Conservation (phyloP, 352 stramenopile genomes). For the Elongisporangium prolatum region DNA sequence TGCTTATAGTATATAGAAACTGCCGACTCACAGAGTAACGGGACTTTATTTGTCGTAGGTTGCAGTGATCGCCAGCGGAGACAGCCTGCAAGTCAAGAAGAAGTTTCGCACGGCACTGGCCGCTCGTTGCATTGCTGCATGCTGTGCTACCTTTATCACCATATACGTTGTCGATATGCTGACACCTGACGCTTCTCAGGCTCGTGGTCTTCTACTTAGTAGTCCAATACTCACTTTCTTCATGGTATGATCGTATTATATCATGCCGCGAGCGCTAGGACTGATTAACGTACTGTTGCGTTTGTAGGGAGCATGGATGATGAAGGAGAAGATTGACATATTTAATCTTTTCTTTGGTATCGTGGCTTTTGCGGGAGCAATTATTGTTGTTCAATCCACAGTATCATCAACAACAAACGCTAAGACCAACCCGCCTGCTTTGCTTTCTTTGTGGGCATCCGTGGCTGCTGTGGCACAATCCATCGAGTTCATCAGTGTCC, state of each 20-base stretch:
- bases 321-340: constrained; percentile 35
- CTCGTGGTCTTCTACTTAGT: constrained; percentile 47
- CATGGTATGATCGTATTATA: constrained; percentile 19
- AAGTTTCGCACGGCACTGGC: constrained; percentile 27
- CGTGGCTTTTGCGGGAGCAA: constrained; percentile 35
- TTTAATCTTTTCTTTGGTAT: constrained; percentile 26
- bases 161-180: constrained; percentile 41
- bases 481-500: background rate
- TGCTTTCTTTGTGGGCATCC: background rate
- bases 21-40: background rate
- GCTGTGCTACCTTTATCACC: constrained; percentile 30
- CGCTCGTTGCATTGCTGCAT: constrained; percentile 35
- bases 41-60: background rate
- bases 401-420: background rate
- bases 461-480: background rate
- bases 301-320: constrained; percentile 28
- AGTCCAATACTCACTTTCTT: constrained; percentile 61
- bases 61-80: background rate
- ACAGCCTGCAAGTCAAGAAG: constrained; percentile 19
- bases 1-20: background rate
- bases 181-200: constrained; percentile 48
- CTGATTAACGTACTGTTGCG: background rate
- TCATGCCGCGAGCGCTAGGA: background rate
- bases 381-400: constrained; percentile 21
- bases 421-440: background rate